Evolutionary conservation across 1,139 yeast species (phyloP).

Genomic region (Geotrichum candidum): DNA sequence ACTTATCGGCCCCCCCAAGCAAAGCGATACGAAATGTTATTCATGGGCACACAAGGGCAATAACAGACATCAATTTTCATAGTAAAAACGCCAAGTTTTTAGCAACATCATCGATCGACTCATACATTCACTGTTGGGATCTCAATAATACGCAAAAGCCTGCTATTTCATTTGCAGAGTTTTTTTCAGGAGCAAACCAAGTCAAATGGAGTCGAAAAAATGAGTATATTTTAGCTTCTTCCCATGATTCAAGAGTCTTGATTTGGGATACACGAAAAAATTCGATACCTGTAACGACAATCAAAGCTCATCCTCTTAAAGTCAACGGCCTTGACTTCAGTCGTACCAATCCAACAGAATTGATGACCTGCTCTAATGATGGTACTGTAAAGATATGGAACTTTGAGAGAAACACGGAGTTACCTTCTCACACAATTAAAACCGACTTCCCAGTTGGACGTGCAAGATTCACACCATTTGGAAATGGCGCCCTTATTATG

Average conservation of each 20-base stretch:
- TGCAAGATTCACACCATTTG: constrained; percentile 85
- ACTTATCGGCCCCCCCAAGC: constrained; percentile 65
- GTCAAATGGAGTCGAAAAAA: constrained; percentile 87
- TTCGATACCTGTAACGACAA: constrained; percentile 60
- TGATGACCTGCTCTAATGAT: constrained; percentile 83
- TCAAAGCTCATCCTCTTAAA: constrained; percentile 72
- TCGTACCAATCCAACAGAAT: constrained; percentile 48
- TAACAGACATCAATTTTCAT: constrained; percentile 91
- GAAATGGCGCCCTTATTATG: constrained; percentile 85
- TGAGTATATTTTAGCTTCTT: constrained; percentile 70
- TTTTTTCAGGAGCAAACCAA: constrained; percentile 92
- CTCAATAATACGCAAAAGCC: constrained; percentile 71
- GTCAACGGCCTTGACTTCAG: constrained; percentile 86
- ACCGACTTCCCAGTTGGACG: constrained; percentile 84
- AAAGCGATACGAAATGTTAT: constrained; percentile 79
- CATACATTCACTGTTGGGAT: constrained; percentile 87
- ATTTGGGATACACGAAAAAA: constrained; percentile 89
- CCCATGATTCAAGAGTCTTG: constrained; percentile 74
- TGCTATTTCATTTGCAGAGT: constrained; percentile 74
- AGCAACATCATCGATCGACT: constrained; percentile 91
- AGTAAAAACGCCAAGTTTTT: constrained; percentile 81
- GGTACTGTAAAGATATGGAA: constrained; percentile 87
- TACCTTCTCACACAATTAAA: constrained; percentile 54
- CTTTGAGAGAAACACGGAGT: constrained; percentile 33
- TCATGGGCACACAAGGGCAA: constrained; percentile 88